These are phyloP conservation scores for Lentinus tigrinus DNA, from an alignment of 768 basidiomycete genomes.

Conservation along the genomic window DNA sequence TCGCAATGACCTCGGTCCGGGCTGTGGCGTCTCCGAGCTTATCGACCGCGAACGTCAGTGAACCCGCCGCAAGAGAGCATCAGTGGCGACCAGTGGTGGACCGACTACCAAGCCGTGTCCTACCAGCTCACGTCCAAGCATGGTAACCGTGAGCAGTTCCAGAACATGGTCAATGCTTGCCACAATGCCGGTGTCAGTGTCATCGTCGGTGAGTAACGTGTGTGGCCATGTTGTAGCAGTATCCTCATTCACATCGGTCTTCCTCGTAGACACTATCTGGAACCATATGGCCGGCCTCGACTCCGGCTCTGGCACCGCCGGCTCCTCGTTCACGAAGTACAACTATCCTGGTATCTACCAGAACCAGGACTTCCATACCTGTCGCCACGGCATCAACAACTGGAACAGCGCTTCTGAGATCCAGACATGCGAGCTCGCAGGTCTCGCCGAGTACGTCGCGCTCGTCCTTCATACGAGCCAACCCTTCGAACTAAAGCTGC, in stretches of 20 bases:
- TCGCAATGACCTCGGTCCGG: not conserved
- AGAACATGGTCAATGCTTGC: slow-evolving; percentile 40
- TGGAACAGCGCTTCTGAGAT: slow-evolving; percentile 54
- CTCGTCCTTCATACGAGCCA: not conserved
- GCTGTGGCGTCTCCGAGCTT: not conserved
- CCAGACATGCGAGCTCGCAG: slow-evolving; percentile 36
- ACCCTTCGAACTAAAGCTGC: not conserved
- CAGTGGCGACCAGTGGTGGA: slow-evolving; percentile 66
- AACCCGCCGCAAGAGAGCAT: slow-evolving; percentile 61
- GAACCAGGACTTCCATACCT: slow-evolving; percentile 57
- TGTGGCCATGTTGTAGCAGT: no score
- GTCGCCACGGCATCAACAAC: slow-evolving; percentile 57
- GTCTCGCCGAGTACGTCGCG: slow-evolving; percentile 40
- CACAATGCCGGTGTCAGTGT: slow-evolving; percentile 39
- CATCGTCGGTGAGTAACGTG: slow-evolving; percentile 33
- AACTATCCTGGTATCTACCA: slow-evolving; percentile 30
- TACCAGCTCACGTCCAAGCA: slow-evolving; percentile 66
- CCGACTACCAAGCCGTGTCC: slow-evolving; percentile 69
- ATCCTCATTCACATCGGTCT: not conserved
- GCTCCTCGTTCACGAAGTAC: slow-evolving; percentile 54
- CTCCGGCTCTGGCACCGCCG: slow-evolving; percentile 48
- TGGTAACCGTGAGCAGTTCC: slow-evolving; percentile 53
- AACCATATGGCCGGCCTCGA: slow-evolving; percentile 63
- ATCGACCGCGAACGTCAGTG: slow-evolving; percentile 19
- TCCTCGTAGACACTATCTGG: slow-evolving; percentile 48